A percentile compares a stretch with the other conserved stretches of the same genome.
Conservation (phyloP, 2,329 filamentous ascomycete genomes). For the Trichoderma sp. region DNA sequence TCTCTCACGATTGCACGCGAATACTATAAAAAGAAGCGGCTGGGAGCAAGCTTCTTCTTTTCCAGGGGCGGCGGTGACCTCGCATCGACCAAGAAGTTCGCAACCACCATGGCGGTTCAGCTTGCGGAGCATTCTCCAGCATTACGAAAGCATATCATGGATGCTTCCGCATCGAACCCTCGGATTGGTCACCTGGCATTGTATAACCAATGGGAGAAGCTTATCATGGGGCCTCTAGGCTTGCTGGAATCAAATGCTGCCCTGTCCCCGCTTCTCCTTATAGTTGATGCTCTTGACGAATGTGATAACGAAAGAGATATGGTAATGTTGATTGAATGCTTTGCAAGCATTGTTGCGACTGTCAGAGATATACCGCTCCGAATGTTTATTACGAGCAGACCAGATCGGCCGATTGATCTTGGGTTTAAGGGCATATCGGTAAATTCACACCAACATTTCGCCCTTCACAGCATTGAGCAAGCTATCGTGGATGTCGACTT, state of each 20-base stretch:
- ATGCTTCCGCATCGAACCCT: neutral
- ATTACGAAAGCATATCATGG: neutral
- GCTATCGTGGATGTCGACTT: neutral
- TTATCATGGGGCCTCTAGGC: neutral
- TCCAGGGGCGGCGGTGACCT: neutral
- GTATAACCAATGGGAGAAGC: neutral
- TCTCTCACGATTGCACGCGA: neutral
- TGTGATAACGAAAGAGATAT: neutral
- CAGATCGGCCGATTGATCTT: neutral
- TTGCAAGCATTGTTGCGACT: neutral
- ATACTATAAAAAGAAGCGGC: neutral
- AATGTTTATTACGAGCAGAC: neutral
- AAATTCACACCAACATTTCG: neutral
- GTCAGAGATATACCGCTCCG: neutral
- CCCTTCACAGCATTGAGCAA: neutral
- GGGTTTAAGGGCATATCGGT: neutral
- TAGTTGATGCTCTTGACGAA: neutral
- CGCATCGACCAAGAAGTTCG: neutral
- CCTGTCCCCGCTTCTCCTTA: neutral
- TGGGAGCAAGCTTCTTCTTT: neutral
- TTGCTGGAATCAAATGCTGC: neutral
- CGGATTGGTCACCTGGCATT: neutral
- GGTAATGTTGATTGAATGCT: neutral
- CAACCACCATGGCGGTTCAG: neutral
- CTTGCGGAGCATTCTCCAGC: neutral